Conservation (phyloP, 1,284 basidiomycete genomes). For the Trametes versicolor region DNA sequence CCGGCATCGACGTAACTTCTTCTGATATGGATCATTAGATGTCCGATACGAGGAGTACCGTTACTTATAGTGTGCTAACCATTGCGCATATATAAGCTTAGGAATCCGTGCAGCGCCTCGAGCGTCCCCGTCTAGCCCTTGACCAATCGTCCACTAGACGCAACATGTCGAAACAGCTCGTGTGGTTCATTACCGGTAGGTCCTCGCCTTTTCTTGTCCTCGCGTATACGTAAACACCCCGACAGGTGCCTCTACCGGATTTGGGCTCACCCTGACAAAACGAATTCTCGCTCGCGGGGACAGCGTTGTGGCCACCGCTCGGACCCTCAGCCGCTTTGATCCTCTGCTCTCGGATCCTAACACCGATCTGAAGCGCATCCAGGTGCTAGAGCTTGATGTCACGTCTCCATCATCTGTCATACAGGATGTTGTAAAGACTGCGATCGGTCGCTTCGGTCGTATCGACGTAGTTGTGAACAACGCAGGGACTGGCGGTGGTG, state of each 20-base stretch:
- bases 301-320: conserved; percentile 41
- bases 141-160: not conserved
- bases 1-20: conserved; percentile 3
- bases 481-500: conserved; percentile 22
- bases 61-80: not conserved
- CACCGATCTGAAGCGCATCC: conserved; percentile 43
- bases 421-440: conserved; percentile 37
- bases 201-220: not conserved
- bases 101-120: too few relatives aligned
- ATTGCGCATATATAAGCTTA: not conserved
- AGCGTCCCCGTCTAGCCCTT: too few relatives aligned
- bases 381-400: conserved; percentile 45
- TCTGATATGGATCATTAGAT: conserved; percentile 11
- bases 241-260: conserved; percentile 37
- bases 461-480: conserved; percentile 49
- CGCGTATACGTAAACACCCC: not conserved
- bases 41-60: not conserved
- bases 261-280: conserved; percentile 46
- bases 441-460: conserved; percentile 42
- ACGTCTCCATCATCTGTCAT: conserved; percentile 38
- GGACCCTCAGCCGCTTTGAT: conserved; percentile 38
- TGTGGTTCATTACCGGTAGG: conserved; percentile 40
- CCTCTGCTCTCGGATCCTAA: conserved; percentile 30
- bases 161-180: conserved; percentile 25
- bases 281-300: conserved; percentile 44